Conservation (phyloP, 73 alveolate genomes). For the Breviolum minutum region DNA sequence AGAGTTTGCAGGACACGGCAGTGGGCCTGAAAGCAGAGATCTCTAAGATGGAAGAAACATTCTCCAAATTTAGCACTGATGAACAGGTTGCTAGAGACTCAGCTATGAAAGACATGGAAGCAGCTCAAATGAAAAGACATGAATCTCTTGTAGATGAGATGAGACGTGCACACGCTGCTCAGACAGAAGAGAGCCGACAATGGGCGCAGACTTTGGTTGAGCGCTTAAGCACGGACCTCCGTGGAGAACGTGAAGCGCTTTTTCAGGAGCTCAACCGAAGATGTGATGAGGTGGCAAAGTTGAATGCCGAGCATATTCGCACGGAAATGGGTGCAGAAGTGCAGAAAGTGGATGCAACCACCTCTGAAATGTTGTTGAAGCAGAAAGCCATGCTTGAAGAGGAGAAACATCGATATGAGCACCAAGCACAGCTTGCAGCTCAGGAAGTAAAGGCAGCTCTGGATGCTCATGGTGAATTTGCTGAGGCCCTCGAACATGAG, state of each 20-base stretch:
- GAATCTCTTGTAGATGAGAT: constrained; percentile 25
- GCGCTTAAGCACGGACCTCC: constrained; percentile 62
- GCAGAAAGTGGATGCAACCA: constrained; percentile 30
- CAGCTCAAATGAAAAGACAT: not conserved
- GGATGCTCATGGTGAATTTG: constrained; percentile 68
- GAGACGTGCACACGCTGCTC: not conserved
- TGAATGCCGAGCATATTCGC: constrained; percentile 52
- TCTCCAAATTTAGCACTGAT: not conserved
- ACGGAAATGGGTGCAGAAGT: constrained; percentile 34
- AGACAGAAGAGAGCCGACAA: constrained; percentile 24
- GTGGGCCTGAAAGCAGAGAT: constrained; percentile 36
- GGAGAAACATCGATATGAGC: constrained; percentile 35
- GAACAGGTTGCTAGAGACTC: constrained; percentile 9
- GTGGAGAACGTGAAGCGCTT: constrained; percentile 56
- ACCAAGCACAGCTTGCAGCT: constrained; percentile 31
- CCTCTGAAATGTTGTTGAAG: not conserved
- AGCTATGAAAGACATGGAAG: not conserved
- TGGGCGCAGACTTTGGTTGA: constrained; percentile 79
- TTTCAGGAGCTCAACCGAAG: constrained; percentile 76
- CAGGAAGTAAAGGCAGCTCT: constrained; percentile 72
- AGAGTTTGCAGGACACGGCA: constrained; percentile 10
- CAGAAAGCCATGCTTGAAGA: constrained; percentile 23
- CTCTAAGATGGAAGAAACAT: constrained; percentile 13
- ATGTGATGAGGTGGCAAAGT: constrained; percentile 62
- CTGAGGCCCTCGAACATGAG: constrained; percentile 60